Percentiles rank a stretch among this genome's conserved stretches.
Conservation (phyloP, 345 rosid species). For the Salix suchowensis region DNA sequence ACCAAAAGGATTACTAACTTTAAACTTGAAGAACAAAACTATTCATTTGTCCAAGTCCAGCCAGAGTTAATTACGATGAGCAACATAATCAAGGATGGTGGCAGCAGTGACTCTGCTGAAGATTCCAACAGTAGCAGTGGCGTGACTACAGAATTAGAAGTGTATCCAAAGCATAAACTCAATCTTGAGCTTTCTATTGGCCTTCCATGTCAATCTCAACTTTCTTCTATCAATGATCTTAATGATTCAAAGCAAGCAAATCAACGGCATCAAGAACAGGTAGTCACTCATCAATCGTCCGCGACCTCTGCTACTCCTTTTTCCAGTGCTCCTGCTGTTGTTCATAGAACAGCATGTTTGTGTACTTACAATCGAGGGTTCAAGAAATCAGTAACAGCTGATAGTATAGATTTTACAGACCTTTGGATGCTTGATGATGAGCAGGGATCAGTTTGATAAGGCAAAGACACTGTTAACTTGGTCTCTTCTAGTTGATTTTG, state of each 20-base stretch:
- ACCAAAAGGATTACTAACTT: no score
- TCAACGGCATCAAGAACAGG: not conserved
- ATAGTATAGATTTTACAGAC: not conserved
- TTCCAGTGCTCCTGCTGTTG: not conserved
- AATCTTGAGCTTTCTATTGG: no score
- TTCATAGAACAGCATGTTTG: not conserved
- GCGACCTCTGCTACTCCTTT: not conserved
- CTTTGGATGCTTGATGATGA: not conserved
- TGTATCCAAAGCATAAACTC: no score
- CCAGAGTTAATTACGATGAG: no score
- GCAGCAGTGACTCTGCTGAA: not conserved
- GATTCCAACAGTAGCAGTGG: no score
- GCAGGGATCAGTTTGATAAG: not conserved
- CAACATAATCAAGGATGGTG: no score
- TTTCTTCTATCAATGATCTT: not conserved
- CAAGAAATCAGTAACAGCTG: not conserved
- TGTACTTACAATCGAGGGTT: conserved; percentile 7
- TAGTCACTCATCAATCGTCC: not conserved
- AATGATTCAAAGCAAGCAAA: not conserved
- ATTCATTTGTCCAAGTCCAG: no score
- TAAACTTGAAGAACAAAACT: no score
- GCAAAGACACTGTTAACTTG: no score
- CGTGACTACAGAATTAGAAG: no score
- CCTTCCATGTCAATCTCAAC: no score
- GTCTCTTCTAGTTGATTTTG: no score